A percentile compares a stretch with the other conserved stretches of the same genome.
These are phyloP conservation scores for Paecilomyces sp. DNA, from an alignment of 2,329 filamentous ascomycete genomes.

Conservation along the genomic window DNA sequence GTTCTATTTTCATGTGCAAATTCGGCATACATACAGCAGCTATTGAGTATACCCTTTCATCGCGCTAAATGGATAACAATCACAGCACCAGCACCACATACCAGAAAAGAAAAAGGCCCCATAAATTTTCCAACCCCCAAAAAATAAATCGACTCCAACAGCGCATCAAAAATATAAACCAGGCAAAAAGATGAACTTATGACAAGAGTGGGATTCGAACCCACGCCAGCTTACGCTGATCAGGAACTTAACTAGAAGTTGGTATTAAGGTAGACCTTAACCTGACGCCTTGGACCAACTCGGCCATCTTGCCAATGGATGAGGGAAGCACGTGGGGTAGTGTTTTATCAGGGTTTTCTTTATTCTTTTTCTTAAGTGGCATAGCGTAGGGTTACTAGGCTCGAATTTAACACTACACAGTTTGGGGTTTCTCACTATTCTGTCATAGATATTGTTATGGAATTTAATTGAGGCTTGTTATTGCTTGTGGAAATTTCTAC, in stretches of 20 bases:
- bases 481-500: too few species aligned
- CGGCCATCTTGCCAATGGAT: constrained; percentile 24
- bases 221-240: background rate
- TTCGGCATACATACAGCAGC: too few species aligned
- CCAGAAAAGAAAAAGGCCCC: too few species aligned
- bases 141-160: too few species aligned
- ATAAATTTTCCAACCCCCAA: background rate
- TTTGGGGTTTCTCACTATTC: too few species aligned
- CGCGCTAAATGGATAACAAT: too few species aligned
- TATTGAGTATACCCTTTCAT: too few species aligned
- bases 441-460: too few species aligned
- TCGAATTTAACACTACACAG: too few species aligned
- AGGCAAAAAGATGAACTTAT: background rate
- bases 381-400: background rate
- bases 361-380: background rate
- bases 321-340: background rate
- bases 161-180: background rate
- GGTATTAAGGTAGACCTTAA: constrained; percentile 16
- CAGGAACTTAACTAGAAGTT: background rate
- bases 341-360: background rate
- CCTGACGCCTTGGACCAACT: constrained; percentile 29
- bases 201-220: background rate
- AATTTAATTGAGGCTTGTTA: too few species aligned
- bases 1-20: too few species aligned
- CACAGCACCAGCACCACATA: too few species aligned